Conservation (phyloP, 164 flowering plant genomes). For the Stephania japonica region DNA sequence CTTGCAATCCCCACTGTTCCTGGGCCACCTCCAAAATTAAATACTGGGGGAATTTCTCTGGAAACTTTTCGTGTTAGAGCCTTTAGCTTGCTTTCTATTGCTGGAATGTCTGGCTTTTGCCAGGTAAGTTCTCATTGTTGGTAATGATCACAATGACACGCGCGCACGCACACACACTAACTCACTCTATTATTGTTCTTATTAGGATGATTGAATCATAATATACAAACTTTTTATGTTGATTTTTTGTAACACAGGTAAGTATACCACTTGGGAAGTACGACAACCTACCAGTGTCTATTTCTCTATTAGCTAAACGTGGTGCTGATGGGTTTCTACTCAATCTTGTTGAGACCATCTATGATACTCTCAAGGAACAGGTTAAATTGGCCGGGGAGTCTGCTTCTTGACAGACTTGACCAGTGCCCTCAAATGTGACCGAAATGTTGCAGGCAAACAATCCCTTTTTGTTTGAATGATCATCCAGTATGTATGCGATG, state of each 20-base stretch:
- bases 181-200: not conserved
- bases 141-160: not conserved
- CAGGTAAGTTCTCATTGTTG: slow-evolving; percentile 44
- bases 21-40: slow-evolving; percentile 77
- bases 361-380: slow-evolving; percentile 43
- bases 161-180: too few relatives aligned
- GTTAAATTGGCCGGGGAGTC: slow-evolving; percentile 20
- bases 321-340: slow-evolving; percentile 79
- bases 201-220: not conserved
- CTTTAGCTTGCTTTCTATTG: slow-evolving; percentile 72
- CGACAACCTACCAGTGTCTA: slow-evolving; percentile 59
- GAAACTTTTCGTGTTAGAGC: slow-evolving; percentile 65
- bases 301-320: slow-evolving; percentile 78
- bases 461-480: not conserved
- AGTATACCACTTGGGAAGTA: slow-evolving; percentile 68
- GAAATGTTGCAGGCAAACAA: not conserved
- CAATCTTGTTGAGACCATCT: slow-evolving; percentile 47
- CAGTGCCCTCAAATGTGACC: not conserved
- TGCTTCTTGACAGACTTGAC: slow-evolving; percentile 10
- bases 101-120: slow-evolving; percentile 86
- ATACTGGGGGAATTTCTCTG: slow-evolving; percentile 38
- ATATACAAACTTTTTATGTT: not conserved
- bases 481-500: not conserved
- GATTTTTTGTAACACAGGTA: slow-evolving; percentile 40
- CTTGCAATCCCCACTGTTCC: slow-evolving; percentile 85